A percentile compares a stretch with the other conserved stretches of the same genome.
Evolutionary conservation across 129 eudicot species (phyloP).

Genomic region (Deinandra increscens): DNA sequence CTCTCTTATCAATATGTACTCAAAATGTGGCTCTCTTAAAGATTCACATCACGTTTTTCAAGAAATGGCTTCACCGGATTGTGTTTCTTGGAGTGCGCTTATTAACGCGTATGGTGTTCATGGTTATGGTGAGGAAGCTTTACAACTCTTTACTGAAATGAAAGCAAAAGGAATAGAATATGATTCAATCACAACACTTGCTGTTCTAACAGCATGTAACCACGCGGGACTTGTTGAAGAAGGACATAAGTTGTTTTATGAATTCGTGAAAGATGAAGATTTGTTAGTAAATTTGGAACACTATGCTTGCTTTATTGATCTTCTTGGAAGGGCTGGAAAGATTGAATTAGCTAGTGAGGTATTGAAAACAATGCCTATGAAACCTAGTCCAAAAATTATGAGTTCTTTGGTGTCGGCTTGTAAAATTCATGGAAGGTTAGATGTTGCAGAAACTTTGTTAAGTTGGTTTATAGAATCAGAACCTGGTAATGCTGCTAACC

Average conservation of each 20-base stretch:
- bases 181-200: slow-evolving; percentile 50
- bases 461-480: slow-evolving; percentile 44
- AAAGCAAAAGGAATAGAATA: slow-evolving; percentile 38
- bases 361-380: slow-evolving; percentile 48
- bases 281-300: slow-evolving; percentile 37
- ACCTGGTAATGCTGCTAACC: slow-evolving; percentile 56
- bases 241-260: slow-evolving; percentile 41
- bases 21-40: slow-evolving; percentile 60
- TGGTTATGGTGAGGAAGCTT: slow-evolving; percentile 55
- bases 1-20: slow-evolving; percentile 52
- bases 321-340: slow-evolving; percentile 72
- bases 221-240: slow-evolving; percentile 64
- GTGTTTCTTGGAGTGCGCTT: slow-evolving; percentile 55
- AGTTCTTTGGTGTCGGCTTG: slow-evolving; percentile 67
- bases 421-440: slow-evolving; percentile 59
- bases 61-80: slow-evolving; percentile 44
- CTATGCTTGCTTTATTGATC: slow-evolving; percentile 70
- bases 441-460: slow-evolving; percentile 48
- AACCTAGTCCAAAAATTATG: slow-evolving; percentile 48
- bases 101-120: slow-evolving; percentile 56
- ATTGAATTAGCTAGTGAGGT: slow-evolving; percentile 56
- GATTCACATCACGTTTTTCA: slow-evolving; percentile 45
- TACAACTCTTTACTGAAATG: slow-evolving; percentile 47
- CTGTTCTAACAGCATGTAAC: slow-evolving; percentile 59
- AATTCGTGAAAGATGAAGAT: slow-evolving; percentile 24